These are phyloP conservation scores for Bipolaris bicolor DNA, from an alignment of 2,329 filamentous ascomycete genomes.

Conservation along the genomic window DNA sequence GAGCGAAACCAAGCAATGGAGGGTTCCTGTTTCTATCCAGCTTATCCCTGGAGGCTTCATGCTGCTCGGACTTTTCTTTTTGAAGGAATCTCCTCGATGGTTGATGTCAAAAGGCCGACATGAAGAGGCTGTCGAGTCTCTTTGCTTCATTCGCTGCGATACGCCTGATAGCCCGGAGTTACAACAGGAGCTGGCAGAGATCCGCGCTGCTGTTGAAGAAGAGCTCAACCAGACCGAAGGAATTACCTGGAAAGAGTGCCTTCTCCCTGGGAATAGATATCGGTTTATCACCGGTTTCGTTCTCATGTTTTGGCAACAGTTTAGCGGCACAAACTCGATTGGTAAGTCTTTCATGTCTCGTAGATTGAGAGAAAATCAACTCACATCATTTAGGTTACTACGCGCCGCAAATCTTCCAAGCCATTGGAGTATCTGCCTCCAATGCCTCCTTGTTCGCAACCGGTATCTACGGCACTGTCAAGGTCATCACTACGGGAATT, in stretches of 20 bases:
- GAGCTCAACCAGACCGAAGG: conserved; percentile 69
- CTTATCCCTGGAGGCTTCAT: conserved; percentile 70
- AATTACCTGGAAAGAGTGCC: conserved; percentile 46
- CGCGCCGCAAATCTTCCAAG: conserved; percentile 72
- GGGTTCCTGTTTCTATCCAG: conserved; percentile 65
- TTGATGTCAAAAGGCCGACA: conserved; percentile 51
- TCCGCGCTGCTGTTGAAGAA: conserved; percentile 68
- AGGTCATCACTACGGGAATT: conserved; percentile 70
- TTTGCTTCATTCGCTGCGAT: conserved; percentile 14
- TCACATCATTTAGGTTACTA: conserved; percentile 63
- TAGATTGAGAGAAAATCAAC: too few species aligned
- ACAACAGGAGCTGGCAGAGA: conserved; percentile 67
- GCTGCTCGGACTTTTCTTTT: conserved; percentile 51
- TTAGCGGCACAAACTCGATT: conserved; percentile 74
- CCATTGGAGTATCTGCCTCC: conserved; percentile 63
- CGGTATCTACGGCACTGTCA: conserved; percentile 74
- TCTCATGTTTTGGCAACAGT: conserved; percentile 82
- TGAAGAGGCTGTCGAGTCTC: conserved; percentile 66
- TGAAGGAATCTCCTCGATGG: conserved; percentile 55
- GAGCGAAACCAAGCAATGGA: conserved; percentile 53
- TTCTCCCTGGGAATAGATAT: conserved; percentile 63
- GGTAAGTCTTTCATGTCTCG: conserved; percentile 31
- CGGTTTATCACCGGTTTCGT: conserved; percentile 74
- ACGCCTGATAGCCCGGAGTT: conserved; percentile 46
- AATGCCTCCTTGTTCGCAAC: conserved; percentile 15